phyloP scores from a whole-genome alignment of 495 filamentous ascomycete species.

The Talaromyces adpressus region DNA sequence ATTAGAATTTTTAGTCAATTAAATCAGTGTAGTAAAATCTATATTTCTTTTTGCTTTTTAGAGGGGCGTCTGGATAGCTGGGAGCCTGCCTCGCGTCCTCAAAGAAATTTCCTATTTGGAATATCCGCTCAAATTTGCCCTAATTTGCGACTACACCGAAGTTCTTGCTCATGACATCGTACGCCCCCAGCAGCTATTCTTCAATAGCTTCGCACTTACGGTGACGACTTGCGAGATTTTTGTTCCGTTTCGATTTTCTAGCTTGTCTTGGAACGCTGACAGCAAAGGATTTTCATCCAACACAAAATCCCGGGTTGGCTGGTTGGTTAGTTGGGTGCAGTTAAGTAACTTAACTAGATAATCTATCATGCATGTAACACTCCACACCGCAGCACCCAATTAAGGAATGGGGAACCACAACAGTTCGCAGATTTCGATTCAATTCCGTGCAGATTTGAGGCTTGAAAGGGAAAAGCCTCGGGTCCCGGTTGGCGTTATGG shows the following conservation, averaged over 20 bases:
- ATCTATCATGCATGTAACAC: background rate
- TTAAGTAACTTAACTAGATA: background rate
- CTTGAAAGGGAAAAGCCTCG: background rate
- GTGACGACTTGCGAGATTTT: background rate
- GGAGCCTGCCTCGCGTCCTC: background rate
- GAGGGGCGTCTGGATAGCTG: background rate
- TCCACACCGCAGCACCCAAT: background rate
- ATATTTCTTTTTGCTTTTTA: background rate
- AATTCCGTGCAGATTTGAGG: background rate
- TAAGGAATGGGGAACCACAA: background rate
- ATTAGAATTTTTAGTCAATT: background rate
- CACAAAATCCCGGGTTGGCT: background rate
- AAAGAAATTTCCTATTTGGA: background rate
- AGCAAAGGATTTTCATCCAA: background rate
- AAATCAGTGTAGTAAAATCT: background rate
- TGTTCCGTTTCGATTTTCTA: background rate
- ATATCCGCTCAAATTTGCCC: background rate
- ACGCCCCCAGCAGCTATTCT: background rate
- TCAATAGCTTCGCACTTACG: background rate
- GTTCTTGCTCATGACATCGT: background rate
- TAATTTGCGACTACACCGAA: background rate
- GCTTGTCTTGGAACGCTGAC: background rate
- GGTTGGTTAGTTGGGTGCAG: background rate
- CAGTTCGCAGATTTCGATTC: too few species aligned
- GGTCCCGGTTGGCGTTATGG: background rate